These are phyloP conservation scores for Vanderwaltozyma yarrowii DNA, from an alignment of 805 yeast species.

Conservation along the genomic window DNA sequence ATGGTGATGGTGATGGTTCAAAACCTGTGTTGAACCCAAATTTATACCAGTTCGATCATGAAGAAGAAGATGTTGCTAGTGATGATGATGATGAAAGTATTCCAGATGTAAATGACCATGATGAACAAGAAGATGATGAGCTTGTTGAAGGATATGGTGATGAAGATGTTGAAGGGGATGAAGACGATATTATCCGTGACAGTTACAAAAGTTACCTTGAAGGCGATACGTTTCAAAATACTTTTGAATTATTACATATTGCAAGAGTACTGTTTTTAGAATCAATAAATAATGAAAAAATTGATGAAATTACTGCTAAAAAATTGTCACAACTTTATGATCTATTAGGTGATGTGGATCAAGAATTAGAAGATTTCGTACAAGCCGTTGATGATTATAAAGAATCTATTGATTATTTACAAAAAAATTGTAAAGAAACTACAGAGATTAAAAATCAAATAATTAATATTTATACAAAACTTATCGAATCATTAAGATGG, in stretches of 20 bases:
- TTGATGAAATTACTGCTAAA: conserved; percentile 12
- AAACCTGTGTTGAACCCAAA: conserved; percentile 22
- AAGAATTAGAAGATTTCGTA: conserved; percentile 78
- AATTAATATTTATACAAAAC: conserved; percentile 8
- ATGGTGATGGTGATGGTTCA: conserved; percentile 21
- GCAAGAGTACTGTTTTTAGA: conserved; percentile 39
- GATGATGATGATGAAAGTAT: no score
- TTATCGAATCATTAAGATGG: conserved; percentile 19
- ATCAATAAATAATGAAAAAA: not conserved
- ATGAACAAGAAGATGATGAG: conserved; percentile 13
- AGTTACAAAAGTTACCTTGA: conserved; percentile 8
- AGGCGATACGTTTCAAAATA: conserved; percentile 50
- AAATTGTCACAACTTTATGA: conserved; percentile 68
- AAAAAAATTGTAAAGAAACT: conserved; percentile 37
- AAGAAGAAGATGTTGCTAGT: conserved; percentile 19
- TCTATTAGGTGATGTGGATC: conserved; percentile 77
- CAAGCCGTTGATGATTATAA: conserved; percentile 68
- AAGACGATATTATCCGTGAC: conserved; percentile 5
- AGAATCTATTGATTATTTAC: conserved; percentile 36
- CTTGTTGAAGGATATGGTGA: conserved; percentile 17
- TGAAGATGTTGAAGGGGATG: conserved; percentile 15
- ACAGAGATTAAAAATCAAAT: conserved; percentile 4
- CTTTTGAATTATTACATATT: conserved; percentile 79
- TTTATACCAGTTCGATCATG: conserved; percentile 18
- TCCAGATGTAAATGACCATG: conserved; percentile 20